phyloP scores from a whole-genome alignment of 2,329 filamentous ascomycete genomes.

The Fusarium nisikadoi region DNA sequence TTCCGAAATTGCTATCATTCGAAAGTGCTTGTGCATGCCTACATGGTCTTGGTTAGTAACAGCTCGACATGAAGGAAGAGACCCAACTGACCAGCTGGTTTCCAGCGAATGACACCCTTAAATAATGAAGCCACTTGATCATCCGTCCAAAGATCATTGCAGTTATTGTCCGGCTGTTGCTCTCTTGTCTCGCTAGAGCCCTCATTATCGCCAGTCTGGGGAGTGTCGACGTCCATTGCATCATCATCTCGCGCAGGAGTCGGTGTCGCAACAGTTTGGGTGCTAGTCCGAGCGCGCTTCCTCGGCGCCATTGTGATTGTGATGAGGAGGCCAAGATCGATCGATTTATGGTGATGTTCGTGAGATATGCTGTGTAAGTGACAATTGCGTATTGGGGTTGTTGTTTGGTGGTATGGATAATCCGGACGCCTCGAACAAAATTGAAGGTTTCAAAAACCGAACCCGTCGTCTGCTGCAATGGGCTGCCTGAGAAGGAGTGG shows the following conservation, averaged over 20 bases:
- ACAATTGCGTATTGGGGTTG: background rate
- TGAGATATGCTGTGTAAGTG: background rate
- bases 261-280: slow-evolving; percentile 67
- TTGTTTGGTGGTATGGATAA: background rate
- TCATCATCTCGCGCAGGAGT: slow-evolving; percentile 66
- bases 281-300: slow-evolving; percentile 70
- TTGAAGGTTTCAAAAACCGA: slow-evolving; percentile 9
- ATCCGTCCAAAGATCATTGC: slow-evolving; percentile 87
- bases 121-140: slow-evolving; percentile 94
- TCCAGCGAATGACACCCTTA: slow-evolving; percentile 93
- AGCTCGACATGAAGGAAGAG: background rate
- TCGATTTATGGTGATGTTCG: background rate
- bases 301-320: slow-evolving; percentile 70
- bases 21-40: slow-evolving; percentile 95
- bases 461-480: slow-evolving; percentile 1
- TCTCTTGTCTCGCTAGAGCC: slow-evolving; percentile 34
- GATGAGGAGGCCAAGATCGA: background rate
- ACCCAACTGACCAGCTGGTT: slow-evolving; percentile 79
- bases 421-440: background rate
- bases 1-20: slow-evolving; percentile 87
- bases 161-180: slow-evolving; percentile 37
- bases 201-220: slow-evolving; percentile 62
- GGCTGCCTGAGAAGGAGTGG: background rate
- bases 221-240: slow-evolving; percentile 69
- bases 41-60: slow-evolving; percentile 18